These are phyloP conservation scores for Hyaloscypha finlandica DNA, from an alignment of 495 filamentous ascomycete genomes.

Conservation along the genomic window DNA sequence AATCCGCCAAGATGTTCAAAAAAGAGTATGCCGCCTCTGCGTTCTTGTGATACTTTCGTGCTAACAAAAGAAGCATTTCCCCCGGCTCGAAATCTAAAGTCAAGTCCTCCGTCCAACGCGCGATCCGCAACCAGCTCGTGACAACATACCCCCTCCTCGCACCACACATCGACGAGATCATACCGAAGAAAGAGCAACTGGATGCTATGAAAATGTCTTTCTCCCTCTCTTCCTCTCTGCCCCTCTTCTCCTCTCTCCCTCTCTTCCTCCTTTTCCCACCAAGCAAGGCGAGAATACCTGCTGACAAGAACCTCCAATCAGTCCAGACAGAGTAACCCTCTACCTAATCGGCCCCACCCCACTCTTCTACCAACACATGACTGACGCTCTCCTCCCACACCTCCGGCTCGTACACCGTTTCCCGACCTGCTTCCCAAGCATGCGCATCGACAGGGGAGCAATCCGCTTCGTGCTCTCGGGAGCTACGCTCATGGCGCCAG, in stretches of 20 bases:
- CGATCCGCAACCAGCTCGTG: constrained; percentile 75
- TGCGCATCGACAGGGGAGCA: constrained; percentile 87
- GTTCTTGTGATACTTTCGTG: neutral
- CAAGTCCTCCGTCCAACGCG: constrained; percentile 92
- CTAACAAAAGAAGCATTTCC: constrained; percentile 60
- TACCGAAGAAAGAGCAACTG: constrained; percentile 93
- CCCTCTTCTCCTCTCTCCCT: neutral
- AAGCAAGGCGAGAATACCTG: neutral
- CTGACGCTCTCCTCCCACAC: constrained; percentile 76
- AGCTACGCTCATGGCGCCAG: constrained; percentile 93
- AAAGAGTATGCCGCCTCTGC: constrained; percentile 68
- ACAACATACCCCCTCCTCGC: constrained; percentile 84
- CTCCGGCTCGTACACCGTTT: constrained; percentile 74
- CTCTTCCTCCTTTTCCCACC: neutral
- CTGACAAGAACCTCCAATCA: constrained; percentile 30
- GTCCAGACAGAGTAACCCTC: constrained; percentile 81
- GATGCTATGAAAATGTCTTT: constrained; percentile 81
- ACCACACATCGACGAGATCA: constrained; percentile 88
- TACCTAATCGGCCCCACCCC: constrained; percentile 77
- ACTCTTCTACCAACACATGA: constrained; percentile 90
- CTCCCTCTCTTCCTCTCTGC: constrained; percentile 3
- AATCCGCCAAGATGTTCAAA: constrained; percentile 72
- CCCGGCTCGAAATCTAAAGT: constrained; percentile 88
- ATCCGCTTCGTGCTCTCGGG: constrained; percentile 95
- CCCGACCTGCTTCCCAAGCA: constrained; percentile 47